Evolutionary conservation across 805 yeast genomes (phyloP).

Genomic region (Brettanomyces sp.): DNA sequence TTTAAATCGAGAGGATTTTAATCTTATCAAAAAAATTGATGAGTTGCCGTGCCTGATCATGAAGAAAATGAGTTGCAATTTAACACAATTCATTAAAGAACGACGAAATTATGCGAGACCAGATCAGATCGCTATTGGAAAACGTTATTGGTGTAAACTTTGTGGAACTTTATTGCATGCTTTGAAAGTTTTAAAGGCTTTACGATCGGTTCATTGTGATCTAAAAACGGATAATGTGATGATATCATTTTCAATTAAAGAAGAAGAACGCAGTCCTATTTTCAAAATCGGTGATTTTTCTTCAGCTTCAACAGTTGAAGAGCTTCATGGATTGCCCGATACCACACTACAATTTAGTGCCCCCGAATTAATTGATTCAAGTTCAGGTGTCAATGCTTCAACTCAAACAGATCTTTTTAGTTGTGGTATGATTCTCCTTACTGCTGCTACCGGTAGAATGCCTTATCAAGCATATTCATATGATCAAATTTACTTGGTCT

Average conservation of each 20-base stretch:
- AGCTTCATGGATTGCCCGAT: constrained; percentile 16
- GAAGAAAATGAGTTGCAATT: constrained; percentile 19
- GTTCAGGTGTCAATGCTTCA: constrained; percentile 7
- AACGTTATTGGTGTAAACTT: constrained; percentile 24
- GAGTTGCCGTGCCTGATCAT: constrained; percentile 22
- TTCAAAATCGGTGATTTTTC: constrained; percentile 42
- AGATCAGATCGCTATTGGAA: constrained; percentile 14
- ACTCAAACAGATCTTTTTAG: constrained; percentile 35
- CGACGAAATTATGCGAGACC: constrained; percentile 1
- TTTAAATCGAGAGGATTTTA: constrained; percentile 15
- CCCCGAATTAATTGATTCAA: constrained; percentile 31
- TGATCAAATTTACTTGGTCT: constrained; percentile 23
- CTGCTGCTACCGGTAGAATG: constrained; percentile 35
- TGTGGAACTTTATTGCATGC: constrained; percentile 19
- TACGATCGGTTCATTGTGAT: constrained; percentile 36
- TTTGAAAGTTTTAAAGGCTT: constrained; percentile 16
- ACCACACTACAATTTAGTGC: constrained; percentile 36
- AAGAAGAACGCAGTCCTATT: constrained; percentile 22
- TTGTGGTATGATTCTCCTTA: constrained; percentile 34
- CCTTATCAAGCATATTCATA: constrained; percentile 29
- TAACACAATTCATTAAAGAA: constrained; percentile 16
- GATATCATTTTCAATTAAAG: constrained; percentile 8
- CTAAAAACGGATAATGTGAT: constrained; percentile 38
- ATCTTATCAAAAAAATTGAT: constrained; percentile 15
- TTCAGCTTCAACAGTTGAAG: constrained; percentile 23